Percentiles rank a stretch among this genome's conserved stretches.
Conservation (phyloP, 345 rosid species). For the Hevea brasiliensis region DNA sequence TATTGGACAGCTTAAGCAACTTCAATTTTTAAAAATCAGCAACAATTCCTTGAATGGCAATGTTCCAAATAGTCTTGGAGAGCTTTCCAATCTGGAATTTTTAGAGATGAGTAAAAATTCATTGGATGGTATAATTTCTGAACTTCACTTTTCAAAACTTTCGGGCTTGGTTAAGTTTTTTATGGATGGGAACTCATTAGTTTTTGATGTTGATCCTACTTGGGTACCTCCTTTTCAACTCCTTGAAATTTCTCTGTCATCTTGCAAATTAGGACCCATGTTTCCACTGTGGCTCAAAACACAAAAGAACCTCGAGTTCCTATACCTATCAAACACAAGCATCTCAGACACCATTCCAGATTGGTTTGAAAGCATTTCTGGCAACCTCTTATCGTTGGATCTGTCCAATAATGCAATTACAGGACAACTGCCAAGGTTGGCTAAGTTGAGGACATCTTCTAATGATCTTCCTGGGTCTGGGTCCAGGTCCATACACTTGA, state of each 20-base stretch:
- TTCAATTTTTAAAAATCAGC: too few species aligned
- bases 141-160: slow-evolving; percentile 7
- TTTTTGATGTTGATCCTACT: background rate
- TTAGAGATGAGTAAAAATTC: background rate
- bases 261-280: slow-evolving; percentile 17
- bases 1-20: too few species aligned
- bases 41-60: slow-evolving; percentile 6
- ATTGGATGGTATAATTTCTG: slow-evolving; percentile 15
- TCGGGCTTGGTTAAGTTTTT: background rate
- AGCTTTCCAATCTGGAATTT: slow-evolving; percentile 1
- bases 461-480: background rate
- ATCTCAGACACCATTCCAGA: too few species aligned
- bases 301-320: too few species aligned
- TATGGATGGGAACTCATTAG: background rate
- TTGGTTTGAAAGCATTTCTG: too few species aligned
- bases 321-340: too few species aligned
- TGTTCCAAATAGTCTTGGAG: slow-evolving; percentile 18
- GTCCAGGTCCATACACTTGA: too few species aligned
- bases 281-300: too few species aligned
- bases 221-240: slow-evolving; percentile 16
- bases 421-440: background rate
- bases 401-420: background rate
- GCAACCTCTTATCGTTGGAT: slow-evolving; percentile 1
- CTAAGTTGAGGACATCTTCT: background rate
- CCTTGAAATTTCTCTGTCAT: background rate